A percentile compares a stretch with the other conserved stretches of the same genome.
These are phyloP conservation scores for Macaranga tanarius DNA, from an alignment of 441 rosid genomes.

Conservation along the genomic window DNA sequence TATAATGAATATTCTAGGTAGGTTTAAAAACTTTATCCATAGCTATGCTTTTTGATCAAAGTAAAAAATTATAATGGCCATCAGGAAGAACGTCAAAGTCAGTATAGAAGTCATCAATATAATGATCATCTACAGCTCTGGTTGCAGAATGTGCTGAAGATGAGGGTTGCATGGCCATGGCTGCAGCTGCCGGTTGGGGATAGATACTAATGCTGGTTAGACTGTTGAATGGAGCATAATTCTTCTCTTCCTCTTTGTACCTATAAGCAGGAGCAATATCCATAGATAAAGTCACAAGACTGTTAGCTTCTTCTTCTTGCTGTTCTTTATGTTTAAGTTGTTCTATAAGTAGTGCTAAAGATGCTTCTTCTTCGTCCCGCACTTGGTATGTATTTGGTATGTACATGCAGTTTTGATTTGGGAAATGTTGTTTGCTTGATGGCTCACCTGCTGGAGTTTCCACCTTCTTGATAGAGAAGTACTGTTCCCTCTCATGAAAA, in stretches of 20 bases:
- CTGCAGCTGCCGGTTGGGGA: constrained; percentile 9
- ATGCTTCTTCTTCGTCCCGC: constrained; percentile 56
- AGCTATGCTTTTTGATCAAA: constrained; percentile 11
- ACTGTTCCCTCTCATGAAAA: constrained; percentile 35
- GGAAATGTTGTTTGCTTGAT: not conserved
- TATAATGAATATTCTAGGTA: no score
- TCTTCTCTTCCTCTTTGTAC: constrained; percentile 1
- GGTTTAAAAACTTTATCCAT: not conserved
- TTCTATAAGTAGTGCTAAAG: constrained; percentile 50
- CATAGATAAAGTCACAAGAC: constrained; percentile 27
- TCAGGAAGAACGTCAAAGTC: constrained; percentile 40
- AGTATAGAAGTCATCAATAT: constrained; percentile 36
- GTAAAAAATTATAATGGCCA: constrained; percentile 30
- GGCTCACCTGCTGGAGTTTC: constrained; percentile 13
- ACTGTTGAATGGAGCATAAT: constrained; percentile 3
- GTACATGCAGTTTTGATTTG: not conserved
- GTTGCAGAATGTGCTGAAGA: constrained; percentile 4
- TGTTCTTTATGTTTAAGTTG: constrained; percentile 47
- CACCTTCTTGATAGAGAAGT: constrained; percentile 43
- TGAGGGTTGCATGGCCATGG: constrained; percentile 4
- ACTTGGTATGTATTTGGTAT: constrained; percentile 24
- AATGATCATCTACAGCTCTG: constrained; percentile 18
- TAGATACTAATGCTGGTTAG: not conserved
- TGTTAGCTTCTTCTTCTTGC: constrained; percentile 37
- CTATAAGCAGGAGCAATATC: constrained; percentile 15